Evolutionary conservation across 768 basidiomycete species (phyloP), one percentile per base, ranked within the genome.

Genomic region (Ramaria sp.): DNA sequence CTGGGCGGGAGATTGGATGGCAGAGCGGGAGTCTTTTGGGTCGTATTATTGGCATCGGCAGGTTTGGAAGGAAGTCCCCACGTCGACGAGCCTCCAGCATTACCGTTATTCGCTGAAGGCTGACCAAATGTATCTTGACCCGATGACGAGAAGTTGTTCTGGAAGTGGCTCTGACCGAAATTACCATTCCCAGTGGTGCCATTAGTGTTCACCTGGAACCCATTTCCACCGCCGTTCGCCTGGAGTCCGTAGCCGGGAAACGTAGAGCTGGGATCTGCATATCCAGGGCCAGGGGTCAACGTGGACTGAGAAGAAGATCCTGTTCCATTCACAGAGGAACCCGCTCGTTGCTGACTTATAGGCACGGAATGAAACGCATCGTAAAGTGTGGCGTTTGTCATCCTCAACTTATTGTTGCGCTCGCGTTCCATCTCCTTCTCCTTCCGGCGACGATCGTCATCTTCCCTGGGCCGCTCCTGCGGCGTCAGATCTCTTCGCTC

Each of bases 321-420:
- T 15, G 60, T 49, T n/a, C 67, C 67, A 43, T 60, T 67, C 55
- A 65, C 66, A 33, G 69, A 67, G 19, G 70, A 65, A 52, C 70
- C 66, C 27, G 64, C 65, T 6, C 27, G 48, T 17, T 17, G 31
- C n/a, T 17, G 33, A 66, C 65, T 38, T 63, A 70, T 27, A 73
- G 74, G 62, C 1, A 84, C 77, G 0, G 83, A 80, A 66, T 90
- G 84, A 72, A 91, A 92, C 1, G 88, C 84, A 63, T 92, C 89
- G 65, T 80, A 91, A 1, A 85, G 78, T 22, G 73, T 72, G 2
- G 78, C 65, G 61, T 72, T 71, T 50, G 69, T 70, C 51, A 73
- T 67, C 7, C 77, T 63, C 53, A 78, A 62, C 22, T 71, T 57
- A 50, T 31, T 51, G 69, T 59, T 76, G 22, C 59, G 53, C 50